Conservation (phyloP, 2,329 filamentous ascomycete species). For the Hymenoscyphus scutula region DNA sequence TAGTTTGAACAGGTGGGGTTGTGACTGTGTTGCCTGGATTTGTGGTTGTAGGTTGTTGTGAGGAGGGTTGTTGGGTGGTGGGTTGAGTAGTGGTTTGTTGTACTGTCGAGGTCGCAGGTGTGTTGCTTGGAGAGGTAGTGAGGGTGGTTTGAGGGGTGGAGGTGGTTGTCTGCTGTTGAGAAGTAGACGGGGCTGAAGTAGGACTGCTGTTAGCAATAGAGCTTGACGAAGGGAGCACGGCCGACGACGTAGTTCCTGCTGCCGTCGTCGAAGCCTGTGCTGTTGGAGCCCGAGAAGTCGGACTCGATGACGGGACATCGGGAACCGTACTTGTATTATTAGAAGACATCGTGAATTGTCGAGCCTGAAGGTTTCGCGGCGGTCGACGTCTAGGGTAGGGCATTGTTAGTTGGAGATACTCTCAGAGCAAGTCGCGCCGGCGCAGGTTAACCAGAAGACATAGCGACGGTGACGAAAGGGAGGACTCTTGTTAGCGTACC, state of each 20-base stretch:
- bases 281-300: conserved; percentile 17
- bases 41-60: conserved; percentile 8
- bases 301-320: conserved; percentile 14
- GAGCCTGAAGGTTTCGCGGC: conserved; percentile 23
- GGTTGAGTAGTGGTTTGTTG: conserved; percentile 16
- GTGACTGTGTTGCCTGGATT: background rate
- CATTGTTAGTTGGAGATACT: conserved; percentile 27
- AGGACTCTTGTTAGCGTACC: conserved; percentile 20
- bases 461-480: background rate
- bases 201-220: conserved; percentile 33
- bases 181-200: conserved; percentile 19
- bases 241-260: conserved; percentile 11
- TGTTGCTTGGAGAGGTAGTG: conserved; percentile 24
- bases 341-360: conserved; percentile 21
- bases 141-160: conserved; percentile 13
- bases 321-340: conserved; percentile 33
- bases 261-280: conserved; percentile 23
- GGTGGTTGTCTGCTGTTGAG: conserved; percentile 4
- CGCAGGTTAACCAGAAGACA: conserved; percentile 6
- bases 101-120: conserved; percentile 18
- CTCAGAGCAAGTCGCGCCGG: conserved; percentile 10
- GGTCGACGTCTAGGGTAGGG: conserved; percentile 17
- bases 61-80: conserved; percentile 7
- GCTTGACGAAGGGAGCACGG: conserved; percentile 25
- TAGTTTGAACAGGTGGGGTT: conserved; percentile 22